Conservation (phyloP, 2,329 filamentous ascomycete genomes). For the Venturia asperata region DNA sequence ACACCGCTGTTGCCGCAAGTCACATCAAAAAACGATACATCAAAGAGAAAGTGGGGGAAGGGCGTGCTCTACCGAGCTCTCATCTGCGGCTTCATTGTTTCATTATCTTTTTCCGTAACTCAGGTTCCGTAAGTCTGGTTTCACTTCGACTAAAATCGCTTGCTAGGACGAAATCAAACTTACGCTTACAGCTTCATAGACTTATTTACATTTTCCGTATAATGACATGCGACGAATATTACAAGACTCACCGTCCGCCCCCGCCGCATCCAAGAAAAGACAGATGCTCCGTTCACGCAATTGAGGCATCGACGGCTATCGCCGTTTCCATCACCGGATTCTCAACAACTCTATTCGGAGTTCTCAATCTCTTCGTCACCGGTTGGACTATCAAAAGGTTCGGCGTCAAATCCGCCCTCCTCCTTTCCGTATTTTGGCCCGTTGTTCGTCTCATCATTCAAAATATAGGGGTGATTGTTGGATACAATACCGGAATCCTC, state of each 20-base stretch:
- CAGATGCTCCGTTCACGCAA: conserved; percentile 53
- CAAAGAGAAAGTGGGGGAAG: conserved; percentile 23
- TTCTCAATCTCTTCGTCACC: conserved; percentile 60
- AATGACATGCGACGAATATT: conserved; percentile 67
- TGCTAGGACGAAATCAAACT: neutral
- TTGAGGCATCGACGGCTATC: conserved; percentile 57
- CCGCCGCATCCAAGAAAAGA: conserved; percentile 38
- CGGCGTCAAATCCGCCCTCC: conserved; percentile 55
- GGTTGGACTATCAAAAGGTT: conserved; percentile 60
- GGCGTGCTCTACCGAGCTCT: conserved; percentile 42
- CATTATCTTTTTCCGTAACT: conserved; percentile 44
- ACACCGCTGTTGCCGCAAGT: conserved; percentile 21
- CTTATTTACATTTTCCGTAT: conserved; percentile 60
- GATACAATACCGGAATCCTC: conserved; percentile 55
- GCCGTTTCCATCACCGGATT: conserved; percentile 60
- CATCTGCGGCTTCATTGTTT: conserved; percentile 55
- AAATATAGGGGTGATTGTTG: conserved; percentile 56
- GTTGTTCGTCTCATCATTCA: conserved; percentile 58
- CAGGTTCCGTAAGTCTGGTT: conserved; percentile 36
- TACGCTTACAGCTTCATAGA: conserved; percentile 13
- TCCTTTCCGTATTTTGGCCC: conserved; percentile 57
- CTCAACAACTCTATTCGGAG: conserved; percentile 61
- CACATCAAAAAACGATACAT: conserved; percentile 9
- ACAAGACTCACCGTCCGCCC: conserved; percentile 49
- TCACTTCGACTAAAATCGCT: neutral